Base-by-base conservation (phyloP, 2,329 filamentous ascomycete genomes). In the Ophiocordyceps sinensis region DNA sequence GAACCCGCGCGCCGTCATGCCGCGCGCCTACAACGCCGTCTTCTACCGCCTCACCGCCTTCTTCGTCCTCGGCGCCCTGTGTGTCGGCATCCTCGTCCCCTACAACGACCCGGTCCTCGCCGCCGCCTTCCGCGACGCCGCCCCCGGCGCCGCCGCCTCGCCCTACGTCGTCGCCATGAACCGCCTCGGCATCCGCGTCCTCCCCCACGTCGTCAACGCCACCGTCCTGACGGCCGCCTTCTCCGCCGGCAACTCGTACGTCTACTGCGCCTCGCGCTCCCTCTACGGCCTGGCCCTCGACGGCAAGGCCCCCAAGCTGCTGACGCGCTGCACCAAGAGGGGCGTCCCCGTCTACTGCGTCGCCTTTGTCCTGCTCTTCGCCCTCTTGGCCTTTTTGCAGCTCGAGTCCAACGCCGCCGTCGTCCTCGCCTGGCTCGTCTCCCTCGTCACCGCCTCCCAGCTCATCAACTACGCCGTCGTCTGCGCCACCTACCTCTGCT, bases 311-410 rank as follows among this genome's bases (percentile, higher is more conserved):
- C 81, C 69, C 38, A 66, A 51, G 28, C 56, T 83, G 41, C 61
- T 85, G 34, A 70, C 68, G 2, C 71, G 60, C 28, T 83, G 77
- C 56, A 82, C 73, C 1, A 70, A 62, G 39, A 64, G 63, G 11
- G 82, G 82, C 37, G 79, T 91, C 0, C 85, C 85, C 0, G 70
- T 86, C 46, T 85, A 82, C 59, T 84, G 79, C 53, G 82, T 89
- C 32, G 47, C 58, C 2, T 58, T 79, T 26, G 80, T 83, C 0
- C 68, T 86, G 37, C 56, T 73, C 4, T 77, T 91, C 50, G 73
- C 80, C 1, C 65, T 86, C 7, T 63, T 93, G 11, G 75, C 79
- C 3, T 91, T 87, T 59, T 63, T 88, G 38, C 79, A 87, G 57
- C 70, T 89, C 15, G 80, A 75, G 8, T 70, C 75, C 46, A 68